Evolutionary conservation across 768 basidiomycete species (phyloP).

Genomic region (Ephemerocybe angulata): DNA sequence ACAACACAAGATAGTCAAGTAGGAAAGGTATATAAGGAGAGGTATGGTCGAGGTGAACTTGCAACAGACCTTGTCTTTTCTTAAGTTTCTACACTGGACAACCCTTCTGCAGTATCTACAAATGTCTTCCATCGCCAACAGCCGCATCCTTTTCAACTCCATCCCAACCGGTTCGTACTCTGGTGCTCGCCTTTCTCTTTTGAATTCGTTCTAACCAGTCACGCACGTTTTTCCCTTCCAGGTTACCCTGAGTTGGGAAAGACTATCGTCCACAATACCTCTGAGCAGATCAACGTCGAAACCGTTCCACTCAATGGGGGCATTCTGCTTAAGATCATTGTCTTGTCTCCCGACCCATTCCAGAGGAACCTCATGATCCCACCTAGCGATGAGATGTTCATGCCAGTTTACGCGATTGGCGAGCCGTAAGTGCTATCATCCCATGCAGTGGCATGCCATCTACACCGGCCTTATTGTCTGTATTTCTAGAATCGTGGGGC

Average conservation of each 20-base stretch:
- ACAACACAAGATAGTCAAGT: no score
- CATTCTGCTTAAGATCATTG: slow-evolving; percentile 39
- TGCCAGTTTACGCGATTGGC: slow-evolving; percentile 2
- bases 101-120: no score
- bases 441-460: neutral
- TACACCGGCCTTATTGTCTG: neutral
- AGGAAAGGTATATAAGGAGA: no score
- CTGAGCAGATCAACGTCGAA: slow-evolving; percentile 41
- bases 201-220: no score
- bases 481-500: neutral
- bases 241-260: no score
- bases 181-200: neutral
- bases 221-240: no score
- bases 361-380: slow-evolving; percentile 34
- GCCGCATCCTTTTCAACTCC: slow-evolving; percentile 27
- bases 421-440: neutral
- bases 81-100: no score
- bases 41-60: no score
- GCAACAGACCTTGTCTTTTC: no score
- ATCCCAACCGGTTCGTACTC: slow-evolving; percentile 18
- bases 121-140: slow-evolving; percentile 19
- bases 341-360: slow-evolving; percentile 44
- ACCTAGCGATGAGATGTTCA: slow-evolving; percentile 16
- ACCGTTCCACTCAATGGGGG: slow-evolving; percentile 33
- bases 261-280: slow-evolving; percentile 35